Conservation (phyloP, 2,329 filamentous ascomycete species). For the Ophiostoma quercus region DNA sequence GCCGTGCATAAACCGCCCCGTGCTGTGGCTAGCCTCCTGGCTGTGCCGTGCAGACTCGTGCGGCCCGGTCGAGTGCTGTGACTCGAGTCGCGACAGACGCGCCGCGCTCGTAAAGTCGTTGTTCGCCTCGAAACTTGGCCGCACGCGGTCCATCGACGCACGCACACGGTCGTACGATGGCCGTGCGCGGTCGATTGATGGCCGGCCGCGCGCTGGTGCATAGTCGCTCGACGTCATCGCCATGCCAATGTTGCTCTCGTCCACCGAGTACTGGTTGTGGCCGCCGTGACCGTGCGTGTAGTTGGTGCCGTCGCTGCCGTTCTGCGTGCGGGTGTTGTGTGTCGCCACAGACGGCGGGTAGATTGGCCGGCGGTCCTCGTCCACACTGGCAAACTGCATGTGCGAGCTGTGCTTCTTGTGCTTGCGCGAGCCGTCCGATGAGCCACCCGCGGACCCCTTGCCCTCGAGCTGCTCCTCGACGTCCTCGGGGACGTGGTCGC, state of each 20-base stretch:
- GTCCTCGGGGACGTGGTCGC: constrained; percentile 26
- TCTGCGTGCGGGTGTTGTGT: constrained; percentile 77
- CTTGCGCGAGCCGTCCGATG: constrained; percentile 53
- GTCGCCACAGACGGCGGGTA: constrained; percentile 88
- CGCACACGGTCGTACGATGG: constrained; percentile 86
- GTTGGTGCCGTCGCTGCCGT: constrained; percentile 89
- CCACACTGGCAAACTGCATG: constrained; percentile 57
- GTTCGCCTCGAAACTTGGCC: constrained; percentile 79
- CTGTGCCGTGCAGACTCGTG: constrained; percentile 5
- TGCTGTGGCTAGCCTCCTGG: constrained; percentile 16
- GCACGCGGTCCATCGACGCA: constrained; percentile 77
- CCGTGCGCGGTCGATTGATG: constrained; percentile 62
- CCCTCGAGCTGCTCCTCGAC: constrained; percentile 44
- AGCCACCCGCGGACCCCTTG: constrained; percentile 22
- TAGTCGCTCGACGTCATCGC: constrained; percentile 39
- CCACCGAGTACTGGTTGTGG: constrained; percentile 36
- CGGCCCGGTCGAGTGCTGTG: constrained; percentile 48
- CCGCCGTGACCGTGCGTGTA: constrained; percentile 41
- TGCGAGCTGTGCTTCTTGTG: constrained; percentile 44
- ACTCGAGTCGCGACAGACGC: constrained; percentile 77
- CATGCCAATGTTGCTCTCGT: constrained; percentile 57
- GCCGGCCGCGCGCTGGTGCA: constrained; percentile 16
- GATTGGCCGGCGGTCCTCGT: constrained; percentile 86
- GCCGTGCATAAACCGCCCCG: constrained; percentile 27
- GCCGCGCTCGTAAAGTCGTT: constrained; percentile 90